A percentile compares a stretch with the other conserved stretches of the same genome.
These are phyloP conservation scores for Pseudogymnoascus sp. DNA, from an alignment of 2,329 filamentous ascomycete genomes.

Conservation along the genomic window DNA sequence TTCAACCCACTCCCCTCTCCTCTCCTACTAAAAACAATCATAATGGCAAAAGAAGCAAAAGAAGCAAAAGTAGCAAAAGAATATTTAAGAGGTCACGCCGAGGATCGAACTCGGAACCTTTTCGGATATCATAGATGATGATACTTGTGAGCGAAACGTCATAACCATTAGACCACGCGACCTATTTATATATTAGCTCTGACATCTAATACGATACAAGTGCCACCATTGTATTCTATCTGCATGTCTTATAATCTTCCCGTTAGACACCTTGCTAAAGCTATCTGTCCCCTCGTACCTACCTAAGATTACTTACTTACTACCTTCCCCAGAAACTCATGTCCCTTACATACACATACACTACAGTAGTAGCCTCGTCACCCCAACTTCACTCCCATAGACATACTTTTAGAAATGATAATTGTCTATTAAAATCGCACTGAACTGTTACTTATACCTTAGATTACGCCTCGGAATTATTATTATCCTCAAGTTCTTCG, in stretches of 20 bases:
- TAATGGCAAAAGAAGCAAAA: background rate
- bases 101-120: conserved; percentile 4
- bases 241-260: background rate
- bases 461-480: background rate
- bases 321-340: background rate
- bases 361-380: background rate
- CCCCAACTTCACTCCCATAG: background rate
- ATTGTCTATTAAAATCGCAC: background rate
- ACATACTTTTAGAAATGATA: background rate
- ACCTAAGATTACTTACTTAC: too few species aligned
- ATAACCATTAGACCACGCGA: background rate
- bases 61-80: background rate
- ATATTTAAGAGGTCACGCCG: background rate
- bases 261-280: too few species aligned
- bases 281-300: background rate
- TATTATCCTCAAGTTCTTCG: background rate
- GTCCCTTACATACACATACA: background rate
- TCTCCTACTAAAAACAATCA: background rate
- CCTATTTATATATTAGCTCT: background rate
- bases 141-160: conserved; percentile 4
- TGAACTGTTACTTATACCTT: background rate
- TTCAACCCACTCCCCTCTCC: background rate
- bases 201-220: background rate
- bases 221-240: background rate
- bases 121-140: background rate